Conservation (phyloP, 306 rosid genomes). For the Cicer pinnatifidum region DNA sequence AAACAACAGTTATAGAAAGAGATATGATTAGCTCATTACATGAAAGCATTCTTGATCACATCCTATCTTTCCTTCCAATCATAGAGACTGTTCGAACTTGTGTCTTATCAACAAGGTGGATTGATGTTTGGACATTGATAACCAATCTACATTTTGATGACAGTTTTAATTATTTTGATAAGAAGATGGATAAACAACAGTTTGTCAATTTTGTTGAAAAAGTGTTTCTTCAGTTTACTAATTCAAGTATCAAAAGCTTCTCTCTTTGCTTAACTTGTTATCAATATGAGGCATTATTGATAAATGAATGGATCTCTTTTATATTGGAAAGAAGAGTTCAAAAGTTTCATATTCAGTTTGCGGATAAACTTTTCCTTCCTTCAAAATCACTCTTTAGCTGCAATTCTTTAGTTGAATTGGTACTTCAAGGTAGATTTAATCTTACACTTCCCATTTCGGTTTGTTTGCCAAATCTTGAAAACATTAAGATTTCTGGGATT, state of each 20-base stretch:
- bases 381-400: slow-evolving; percentile 46
- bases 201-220: slow-evolving; percentile 40
- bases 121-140: slow-evolving; percentile 42
- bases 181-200: slow-evolving; percentile 41
- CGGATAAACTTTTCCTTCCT: slow-evolving; percentile 26
- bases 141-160: slow-evolving; percentile 31
- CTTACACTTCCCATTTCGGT: slow-evolving; percentile 42
- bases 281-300: slow-evolving; percentile 40
- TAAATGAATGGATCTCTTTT: slow-evolving; percentile 47
- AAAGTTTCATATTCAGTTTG: slow-evolving; percentile 49
- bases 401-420: slow-evolving; percentile 46
- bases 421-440: slow-evolving; percentile 48
- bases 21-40: slow-evolving; percentile 44
- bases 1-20: not conserved
- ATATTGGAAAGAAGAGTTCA: slow-evolving; percentile 34
- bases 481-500: slow-evolving; percentile 46
- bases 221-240: slow-evolving; percentile 35
- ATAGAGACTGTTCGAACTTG: slow-evolving; percentile 35
- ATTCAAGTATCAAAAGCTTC: slow-evolving; percentile 40
- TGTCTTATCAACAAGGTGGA: slow-evolving; percentile 42
- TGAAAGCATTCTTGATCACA: slow-evolving; percentile 38
- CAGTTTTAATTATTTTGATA: slow-evolving; percentile 20
- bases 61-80: slow-evolving; percentile 43
- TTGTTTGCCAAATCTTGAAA: slow-evolving; percentile 51
- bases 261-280: slow-evolving; percentile 43